These are phyloP conservation scores for Lycium ferocissimum DNA, from an alignment of 257 asterid genomes.

Conservation along the genomic window DNA sequence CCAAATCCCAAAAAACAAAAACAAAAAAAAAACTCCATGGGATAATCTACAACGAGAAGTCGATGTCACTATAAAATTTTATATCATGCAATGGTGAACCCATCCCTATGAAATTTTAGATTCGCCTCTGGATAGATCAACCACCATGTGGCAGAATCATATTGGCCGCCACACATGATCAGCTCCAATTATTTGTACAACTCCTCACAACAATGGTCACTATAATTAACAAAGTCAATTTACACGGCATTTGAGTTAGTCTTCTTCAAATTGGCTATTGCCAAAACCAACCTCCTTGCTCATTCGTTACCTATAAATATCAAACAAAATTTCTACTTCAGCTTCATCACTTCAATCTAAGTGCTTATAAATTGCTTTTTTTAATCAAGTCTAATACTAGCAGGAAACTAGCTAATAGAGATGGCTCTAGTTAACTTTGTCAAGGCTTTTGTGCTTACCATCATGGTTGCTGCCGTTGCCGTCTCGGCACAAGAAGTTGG, in stretches of 20 bases:
- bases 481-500: conserved; percentile 48
- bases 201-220: neutral
- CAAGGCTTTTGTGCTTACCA: conserved; percentile 35
- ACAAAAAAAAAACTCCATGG: too few species aligned
- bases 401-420: neutral
- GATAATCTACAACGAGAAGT: too few species aligned
- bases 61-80: too few species aligned
- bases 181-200: neutral
- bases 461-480: conserved; percentile 41
- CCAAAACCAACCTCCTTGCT: neutral
- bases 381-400: neutral
- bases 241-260: too few species aligned
- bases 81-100: too few species aligned
- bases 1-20: too few species aligned
- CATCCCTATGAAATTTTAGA: too few species aligned
- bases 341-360: neutral
- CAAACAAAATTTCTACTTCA: neutral
- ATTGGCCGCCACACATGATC: neutral
- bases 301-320: neutral
- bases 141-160: neutral
- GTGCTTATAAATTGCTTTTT: neutral
- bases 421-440: conserved; percentile 56
- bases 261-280: neutral
- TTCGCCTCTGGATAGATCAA: neutral
- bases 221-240: neutral